phyloP scores from a whole-genome alignment of 1,139 yeast species.

The Yamadazyma taylorii region DNA sequence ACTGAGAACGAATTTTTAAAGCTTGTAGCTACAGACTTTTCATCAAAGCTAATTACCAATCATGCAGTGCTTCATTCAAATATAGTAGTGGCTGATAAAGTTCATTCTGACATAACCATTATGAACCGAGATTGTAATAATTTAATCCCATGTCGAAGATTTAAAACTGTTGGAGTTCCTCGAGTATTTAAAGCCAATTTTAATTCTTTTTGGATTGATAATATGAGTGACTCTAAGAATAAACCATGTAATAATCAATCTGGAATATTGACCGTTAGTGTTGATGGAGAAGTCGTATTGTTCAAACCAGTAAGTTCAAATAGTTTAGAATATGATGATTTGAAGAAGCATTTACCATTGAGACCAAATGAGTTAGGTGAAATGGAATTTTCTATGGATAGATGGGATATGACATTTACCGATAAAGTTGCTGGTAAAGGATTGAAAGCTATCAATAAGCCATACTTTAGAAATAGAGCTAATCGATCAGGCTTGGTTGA shows the following conservation, averaged over 20 bases:
- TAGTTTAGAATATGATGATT: constrained; percentile 14
- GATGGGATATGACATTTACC: constrained; percentile 34
- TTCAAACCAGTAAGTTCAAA: constrained; percentile 20
- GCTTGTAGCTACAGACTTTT: constrained; percentile 32
- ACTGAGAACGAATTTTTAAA: constrained; percentile 11
- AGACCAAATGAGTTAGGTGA: constrained; percentile 4
- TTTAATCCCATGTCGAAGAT: constrained; percentile 7
- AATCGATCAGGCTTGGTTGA: constrained; percentile 33
- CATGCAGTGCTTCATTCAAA: constrained; percentile 28
- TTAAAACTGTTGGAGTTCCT: constrained; percentile 42
- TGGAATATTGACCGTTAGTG: constrained; percentile 40
- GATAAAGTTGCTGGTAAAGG: constrained; percentile 46
- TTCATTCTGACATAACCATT: constrained; percentile 38
- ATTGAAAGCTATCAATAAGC: constrained; percentile 36
- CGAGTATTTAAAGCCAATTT: constrained; percentile 34
- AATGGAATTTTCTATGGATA: constrained; percentile 12
- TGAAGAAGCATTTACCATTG: constrained; percentile 11
- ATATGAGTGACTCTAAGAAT: background rate
- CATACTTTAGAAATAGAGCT: constrained; percentile 32
- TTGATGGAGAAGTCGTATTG: constrained; percentile 49
- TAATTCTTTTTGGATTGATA: constrained; percentile 34
- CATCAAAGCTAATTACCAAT: constrained; percentile 40
- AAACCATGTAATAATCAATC: constrained; percentile 10
- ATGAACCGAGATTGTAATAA: constrained; percentile 18
- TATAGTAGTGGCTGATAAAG: constrained; percentile 43